phyloP scores from a whole-genome alignment of 1,139 yeast species.

The Casaregolazyma lundiana region DNA sequence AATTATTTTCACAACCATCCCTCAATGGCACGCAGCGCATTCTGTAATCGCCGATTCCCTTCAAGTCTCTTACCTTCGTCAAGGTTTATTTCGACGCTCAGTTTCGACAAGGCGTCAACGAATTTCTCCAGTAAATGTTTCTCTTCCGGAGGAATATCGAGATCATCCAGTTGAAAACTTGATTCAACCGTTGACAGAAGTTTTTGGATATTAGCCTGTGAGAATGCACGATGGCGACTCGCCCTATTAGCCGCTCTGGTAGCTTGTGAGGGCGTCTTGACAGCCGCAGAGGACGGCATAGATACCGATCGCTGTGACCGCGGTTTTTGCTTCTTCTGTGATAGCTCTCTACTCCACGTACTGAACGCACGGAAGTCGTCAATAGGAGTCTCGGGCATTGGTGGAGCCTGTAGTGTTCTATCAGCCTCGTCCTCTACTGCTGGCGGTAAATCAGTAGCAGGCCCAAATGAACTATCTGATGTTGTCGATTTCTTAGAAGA shows the following conservation, averaged over 20 bases:
- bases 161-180: conserved; percentile 55
- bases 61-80: conserved; percentile 76
- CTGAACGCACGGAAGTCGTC: conserved; percentile 5
- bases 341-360: conserved; percentile 6
- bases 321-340: conserved; percentile 3
- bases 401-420: not conserved
- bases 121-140: conserved; percentile 76
- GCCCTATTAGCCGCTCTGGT: not conserved
- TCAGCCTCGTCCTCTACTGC: not conserved
- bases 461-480: not conserved
- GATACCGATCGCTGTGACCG: conserved; percentile 8
- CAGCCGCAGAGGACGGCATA: conserved; percentile 6
- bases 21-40: conserved; percentile 78
- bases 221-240: conserved; percentile 20
- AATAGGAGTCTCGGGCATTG: not conserved
- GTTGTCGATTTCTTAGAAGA: not conserved
- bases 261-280: conserved; percentile 3
- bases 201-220: conserved; percentile 26
- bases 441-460: not conserved
- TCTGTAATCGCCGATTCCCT: conserved; percentile 73
- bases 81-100: conserved; percentile 84
- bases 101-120: conserved; percentile 74
- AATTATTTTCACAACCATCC: conserved; percentile 47
- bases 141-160: conserved; percentile 73
- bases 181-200: conserved; percentile 25